Evolutionary conservation across 2,329 filamentous ascomycete species (phyloP).

Genomic region (Fonsecaea erecta): DNA sequence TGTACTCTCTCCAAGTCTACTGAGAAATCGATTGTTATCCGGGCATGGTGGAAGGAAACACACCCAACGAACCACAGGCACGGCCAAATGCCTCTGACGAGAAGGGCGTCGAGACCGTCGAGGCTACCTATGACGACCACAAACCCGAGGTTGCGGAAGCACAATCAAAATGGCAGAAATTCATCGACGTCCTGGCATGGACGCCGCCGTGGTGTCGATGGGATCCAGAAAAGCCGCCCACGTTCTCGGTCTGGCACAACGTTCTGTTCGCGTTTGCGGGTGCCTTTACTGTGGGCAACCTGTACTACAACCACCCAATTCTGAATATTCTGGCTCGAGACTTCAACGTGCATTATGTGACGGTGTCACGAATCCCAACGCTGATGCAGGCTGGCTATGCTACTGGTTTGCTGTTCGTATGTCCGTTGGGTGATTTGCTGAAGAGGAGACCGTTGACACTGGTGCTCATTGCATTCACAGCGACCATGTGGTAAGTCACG

Average conservation of each 20-base stretch:
- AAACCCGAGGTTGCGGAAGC: constrained; percentile 7
- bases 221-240: constrained; percentile 67
- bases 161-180: constrained; percentile 8
- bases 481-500: constrained; percentile 63
- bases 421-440: constrained; percentile 73
- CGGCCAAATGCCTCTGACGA: constrained; percentile 11
- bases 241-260: constrained; percentile 71
- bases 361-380: constrained; percentile 71
- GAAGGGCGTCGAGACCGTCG: constrained; percentile 8
- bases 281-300: constrained; percentile 75
- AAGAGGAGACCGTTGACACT: constrained; percentile 70
- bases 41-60: constrained; percentile 29
- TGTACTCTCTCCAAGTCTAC: neutral
- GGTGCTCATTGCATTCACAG: constrained; percentile 68
- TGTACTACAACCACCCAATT: constrained; percentile 72
- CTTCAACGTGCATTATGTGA: constrained; percentile 72
- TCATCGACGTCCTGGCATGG: constrained; percentile 47
- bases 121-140: constrained; percentile 16
- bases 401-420: constrained; percentile 71
- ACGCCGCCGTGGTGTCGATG: constrained; percentile 71
- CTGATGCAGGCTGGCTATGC: constrained; percentile 81
- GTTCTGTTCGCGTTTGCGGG: constrained; percentile 50
- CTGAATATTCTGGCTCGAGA: constrained; percentile 74
- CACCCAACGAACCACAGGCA: constrained; percentile 7
- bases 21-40: neutral